A percentile compares a stretch with the other conserved stretches of the same genome.
phyloP scores from a whole-genome alignment of 768 basidiomycete genomes.

The Sutorius australiensis region DNA sequence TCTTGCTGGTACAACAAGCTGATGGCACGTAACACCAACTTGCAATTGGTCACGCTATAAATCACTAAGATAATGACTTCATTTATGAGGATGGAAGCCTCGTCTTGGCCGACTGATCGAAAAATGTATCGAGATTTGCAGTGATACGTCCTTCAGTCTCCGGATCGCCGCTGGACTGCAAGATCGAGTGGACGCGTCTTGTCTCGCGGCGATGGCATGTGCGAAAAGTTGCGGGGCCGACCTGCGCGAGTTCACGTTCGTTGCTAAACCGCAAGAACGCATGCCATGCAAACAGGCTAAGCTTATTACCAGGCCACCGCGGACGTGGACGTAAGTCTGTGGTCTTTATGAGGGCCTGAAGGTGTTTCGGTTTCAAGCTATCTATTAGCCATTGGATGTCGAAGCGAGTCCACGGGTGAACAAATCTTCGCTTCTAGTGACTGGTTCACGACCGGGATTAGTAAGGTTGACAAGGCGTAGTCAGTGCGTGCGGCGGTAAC shows the following conservation, averaged over 20 bases:
- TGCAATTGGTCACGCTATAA: constrained; percentile 4
- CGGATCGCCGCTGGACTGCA: constrained; percentile 11
- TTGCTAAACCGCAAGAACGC: constrained; percentile 1
- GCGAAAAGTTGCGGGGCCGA: constrained; percentile 15
- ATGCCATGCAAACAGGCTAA: background rate
- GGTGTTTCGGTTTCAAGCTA: constrained; percentile 5
- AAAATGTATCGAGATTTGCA: constrained; percentile 19
- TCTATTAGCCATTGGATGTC: constrained; percentile 10
- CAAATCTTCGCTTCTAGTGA: background rate
- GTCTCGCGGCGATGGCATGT: constrained; percentile 13
- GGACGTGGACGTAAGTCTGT: constrained; percentile 13
- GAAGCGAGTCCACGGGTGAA: constrained; percentile 4
- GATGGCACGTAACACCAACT: constrained; percentile 2
- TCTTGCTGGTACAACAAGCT: background rate
- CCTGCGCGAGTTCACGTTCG: constrained; percentile 3
- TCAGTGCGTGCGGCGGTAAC: background rate
- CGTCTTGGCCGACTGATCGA: constrained; percentile 19
- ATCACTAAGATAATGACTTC: constrained; percentile 9
- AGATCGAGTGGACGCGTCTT: constrained; percentile 3
- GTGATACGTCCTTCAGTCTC: constrained; percentile 4
- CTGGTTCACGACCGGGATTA: background rate
- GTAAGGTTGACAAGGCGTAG: background rate
- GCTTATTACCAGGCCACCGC: constrained; percentile 19
- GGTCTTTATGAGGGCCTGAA: constrained; percentile 4
- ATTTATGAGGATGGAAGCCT: constrained; percentile 10